These are phyloP conservation scores for Dittrichia graveolens DNA, from an alignment of 129 eudicot species.

Conservation along the genomic window DNA sequence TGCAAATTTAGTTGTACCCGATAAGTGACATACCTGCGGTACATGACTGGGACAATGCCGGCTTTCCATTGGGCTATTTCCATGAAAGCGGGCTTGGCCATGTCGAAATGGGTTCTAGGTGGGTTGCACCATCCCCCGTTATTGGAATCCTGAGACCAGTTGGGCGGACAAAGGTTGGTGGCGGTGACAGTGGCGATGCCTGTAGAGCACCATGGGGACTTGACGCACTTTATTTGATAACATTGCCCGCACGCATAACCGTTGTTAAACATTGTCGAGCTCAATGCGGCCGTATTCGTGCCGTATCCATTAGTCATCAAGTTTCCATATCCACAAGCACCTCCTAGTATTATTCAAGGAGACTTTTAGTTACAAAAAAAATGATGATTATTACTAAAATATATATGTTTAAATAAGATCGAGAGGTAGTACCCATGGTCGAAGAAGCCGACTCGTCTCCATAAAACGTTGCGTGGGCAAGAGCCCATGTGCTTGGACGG, in stretches of 20 bases:
- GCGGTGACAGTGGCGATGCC: constrained; percentile 68
- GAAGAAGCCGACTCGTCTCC: constrained; percentile 80
- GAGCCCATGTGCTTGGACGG: constrained; percentile 53
- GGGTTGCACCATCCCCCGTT: constrained; percentile 99
- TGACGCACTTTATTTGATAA: constrained; percentile 59
- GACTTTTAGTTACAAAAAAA: neutral
- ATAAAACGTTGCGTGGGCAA: constrained; percentile 78
- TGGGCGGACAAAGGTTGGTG: constrained; percentile 93
- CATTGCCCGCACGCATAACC: constrained; percentile 89
- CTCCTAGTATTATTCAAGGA: constrained; percentile 46
- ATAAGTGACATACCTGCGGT: constrained; percentile 55
- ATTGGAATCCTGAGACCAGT: constrained; percentile 59
- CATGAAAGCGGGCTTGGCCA: constrained; percentile 94
- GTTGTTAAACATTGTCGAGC: constrained; percentile 66
- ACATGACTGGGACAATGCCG: constrained; percentile 83
- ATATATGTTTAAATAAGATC: neutral
- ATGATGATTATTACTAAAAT: neutral
- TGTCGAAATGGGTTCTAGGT: constrained; percentile 85
- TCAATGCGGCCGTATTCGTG: constrained; percentile 82
- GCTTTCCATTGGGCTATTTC: constrained; percentile 79
- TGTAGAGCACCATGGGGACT: constrained; percentile 58
- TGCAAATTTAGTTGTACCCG: neutral
- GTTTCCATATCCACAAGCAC: constrained; percentile 96
- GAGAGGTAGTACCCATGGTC: constrained; percentile 62
- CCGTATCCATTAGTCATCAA: constrained; percentile 70